Base-by-base conservation (phyloP, 345 rosid species). In the Turnera subulata region DNA sequence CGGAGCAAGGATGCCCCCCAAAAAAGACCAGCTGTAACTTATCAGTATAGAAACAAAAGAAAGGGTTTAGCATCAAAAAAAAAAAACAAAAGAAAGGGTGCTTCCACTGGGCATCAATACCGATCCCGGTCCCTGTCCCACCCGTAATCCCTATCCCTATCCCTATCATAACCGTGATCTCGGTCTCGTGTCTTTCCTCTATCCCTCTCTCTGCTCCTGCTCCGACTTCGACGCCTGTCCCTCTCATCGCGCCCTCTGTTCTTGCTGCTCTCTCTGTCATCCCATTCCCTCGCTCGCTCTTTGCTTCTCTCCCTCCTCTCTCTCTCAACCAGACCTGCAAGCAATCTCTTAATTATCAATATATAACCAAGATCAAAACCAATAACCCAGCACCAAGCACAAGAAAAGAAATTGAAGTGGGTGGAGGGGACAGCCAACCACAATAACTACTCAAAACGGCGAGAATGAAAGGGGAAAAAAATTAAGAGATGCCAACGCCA, bases 231-330 rank as follows among this genome's bases (percentile, higher is more conserved):
- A 16, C 56, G 84, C 69, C 88, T 86, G 55, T 82, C 86, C 73
- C 82, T 80, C 17, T 67, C 82, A 16, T 80, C 80, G 38, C 73
- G 73, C 14, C 74, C 90, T 73, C 90, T 75, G 52, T 54, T 70
- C 76, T 55, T 85, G 67, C 73, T 64, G 63, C 61, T 71, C 40
- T 73, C 84, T 64, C 82, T 62, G 22, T 78, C 84, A 51, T 85
- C 82, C 24, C 75, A 75, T 37, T 86, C 98, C 79, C 91, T 80
- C 71, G 84, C 87, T 69, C 91, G 73, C 23, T 86, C 96, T 72
- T 78, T 83, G 84, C 94, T 89, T 64, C 80, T 79, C 59, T 86
- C 97, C 70, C 85, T 80, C 61, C 83, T 88, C 39, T 87, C 89
- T 73, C 66, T 78, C 23, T 85, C 94, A 54, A 22, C 56, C 2